Evolutionary conservation across 371 early-diverging fungal species (phyloP), one percentile per base, ranked within the genome.

Genomic region (Mortierella sp.): DNA sequence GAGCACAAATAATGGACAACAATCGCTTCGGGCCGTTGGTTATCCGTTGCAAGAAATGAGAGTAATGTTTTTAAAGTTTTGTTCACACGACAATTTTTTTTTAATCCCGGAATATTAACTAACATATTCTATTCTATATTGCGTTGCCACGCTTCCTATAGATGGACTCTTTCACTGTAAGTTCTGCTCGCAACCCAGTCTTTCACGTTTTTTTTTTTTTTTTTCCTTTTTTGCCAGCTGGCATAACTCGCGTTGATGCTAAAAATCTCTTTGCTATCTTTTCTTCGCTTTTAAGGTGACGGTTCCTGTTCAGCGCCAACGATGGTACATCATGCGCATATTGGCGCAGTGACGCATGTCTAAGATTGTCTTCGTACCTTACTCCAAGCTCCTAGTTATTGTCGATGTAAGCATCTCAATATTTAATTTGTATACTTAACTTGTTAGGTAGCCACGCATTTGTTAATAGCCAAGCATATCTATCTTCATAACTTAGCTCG

Each of bases 311-410:
- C 80, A 79, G 51, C 43, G 69, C 1, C 80, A 79, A 22, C 52
- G 80, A 16, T 79, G 80, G 80, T 79, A 79, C 35, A 65, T 79
- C 18, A 57, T 79, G 57, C 67, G 66, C 8, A 68, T 79, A 20
- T n/a, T 79, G 32, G 72, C 75, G 6, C 80, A 79, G 30, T 79
- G 80, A 75, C 67, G 80, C 43, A 79, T 79, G 80, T 75, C 75
- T 22, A 58, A 58, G 26, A 62, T 79, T 22, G 65, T 79, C 9
- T 79, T 79, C 60, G 75, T 79, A 20, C 80, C 80, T 8, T 52
- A 72, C 58, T 75, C 75, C 68, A 79, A 72, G 58, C 72, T 79
- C 16, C 40, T 79, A 26, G 75, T 79, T 54, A 75, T 79, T 49
- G 49, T 79, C 57, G 80, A 79, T 61, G 78, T 78, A 69, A 73